Evolutionary conservation across 768 basidiomycete species (phyloP), one percentile per base, ranked within the genome.

Genomic region (Termitomyces sp.): DNA sequence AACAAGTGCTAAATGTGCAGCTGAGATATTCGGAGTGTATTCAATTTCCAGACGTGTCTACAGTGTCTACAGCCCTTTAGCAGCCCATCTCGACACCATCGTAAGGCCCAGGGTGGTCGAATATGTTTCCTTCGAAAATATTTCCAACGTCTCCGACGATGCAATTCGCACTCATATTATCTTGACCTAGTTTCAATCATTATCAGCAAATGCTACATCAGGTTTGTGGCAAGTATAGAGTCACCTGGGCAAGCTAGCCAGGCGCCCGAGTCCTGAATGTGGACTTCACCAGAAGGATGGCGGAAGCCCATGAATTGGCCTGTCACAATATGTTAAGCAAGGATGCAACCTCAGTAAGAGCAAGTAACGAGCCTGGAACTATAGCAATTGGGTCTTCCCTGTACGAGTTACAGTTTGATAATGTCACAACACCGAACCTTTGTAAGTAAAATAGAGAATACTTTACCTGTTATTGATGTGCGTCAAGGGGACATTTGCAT

Each of bases 161-260:
- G 68, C 87, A 88, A 57, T 76, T 67, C 3, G 46, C 60, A 61
- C 77, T 79, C 2, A 75, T 59, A 63, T 88, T 87, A 58, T 87
- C 87, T 60, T 88, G 81, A 6, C 85, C 82, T 83, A 48, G 34
- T 50, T 5, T 34, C 1, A 6, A 34, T 34, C 12, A 22, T 50
- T 4, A 50, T 20, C 12, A 4, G 11, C 11, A 15, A n/a, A 15
- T n/a, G 12, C 13, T 3, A 22, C 7, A 41, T n/a, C 6, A 18
- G 20, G 30, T 8, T 34, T 33, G 18, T 55, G 1, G 33, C 8
- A 24, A 45, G 46, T 39, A 22, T 37, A 15, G 11, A 57, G 63
- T 56, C 58, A 78, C 85, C 83, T 12, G 85, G 78, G 61, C 88
- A 89, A 18, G 73, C 66, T 15, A 76, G 70, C 86, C 87, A 89